Percentiles rank a stretch among this genome's conserved stretches.
phyloP scores from a whole-genome alignment of 2,329 filamentous ascomycete genomes.

The Paraphoma sp. region DNA sequence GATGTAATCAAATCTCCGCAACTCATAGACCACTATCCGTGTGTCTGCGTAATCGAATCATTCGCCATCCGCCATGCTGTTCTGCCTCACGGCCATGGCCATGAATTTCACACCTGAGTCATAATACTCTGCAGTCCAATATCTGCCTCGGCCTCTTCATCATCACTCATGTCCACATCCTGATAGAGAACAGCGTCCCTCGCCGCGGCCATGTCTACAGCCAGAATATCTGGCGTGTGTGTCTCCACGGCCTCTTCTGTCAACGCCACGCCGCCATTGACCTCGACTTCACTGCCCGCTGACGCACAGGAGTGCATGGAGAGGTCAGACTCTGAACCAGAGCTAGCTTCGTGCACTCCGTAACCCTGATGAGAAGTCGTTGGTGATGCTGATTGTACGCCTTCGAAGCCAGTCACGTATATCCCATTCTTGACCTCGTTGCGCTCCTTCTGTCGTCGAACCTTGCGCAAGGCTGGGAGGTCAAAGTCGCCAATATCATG shows the following conservation, averaged over 20 bases:
- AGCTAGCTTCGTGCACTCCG: neutral
- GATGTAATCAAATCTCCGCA: neutral
- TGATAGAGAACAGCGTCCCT: conserved; percentile 6
- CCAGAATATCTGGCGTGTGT: conserved; percentile 48
- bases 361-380: neutral
- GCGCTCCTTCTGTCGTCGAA: conserved; percentile 33
- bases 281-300: conserved; percentile 54
- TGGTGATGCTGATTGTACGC: neutral
- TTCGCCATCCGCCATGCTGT: neutral
- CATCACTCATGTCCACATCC: conserved; percentile 5
- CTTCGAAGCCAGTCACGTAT: conserved; percentile 21
- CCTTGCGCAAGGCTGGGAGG: conserved; percentile 30
- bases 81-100: neutral
- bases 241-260: conserved; percentile 63
- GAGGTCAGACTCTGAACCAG: conserved; percentile 19
- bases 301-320: conserved; percentile 18
- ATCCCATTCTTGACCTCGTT: conserved; percentile 28
- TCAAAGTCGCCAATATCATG: conserved; percentile 32
- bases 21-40: neutral
- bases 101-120: conserved; percentile 29
- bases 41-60: neutral
- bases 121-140: conserved; percentile 30
- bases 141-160: conserved; percentile 7
- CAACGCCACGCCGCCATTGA: conserved; percentile 61
- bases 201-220: neutral